phyloP scores from a whole-genome alignment of 306 rosid genomes.

The Ormosia emarginata region DNA sequence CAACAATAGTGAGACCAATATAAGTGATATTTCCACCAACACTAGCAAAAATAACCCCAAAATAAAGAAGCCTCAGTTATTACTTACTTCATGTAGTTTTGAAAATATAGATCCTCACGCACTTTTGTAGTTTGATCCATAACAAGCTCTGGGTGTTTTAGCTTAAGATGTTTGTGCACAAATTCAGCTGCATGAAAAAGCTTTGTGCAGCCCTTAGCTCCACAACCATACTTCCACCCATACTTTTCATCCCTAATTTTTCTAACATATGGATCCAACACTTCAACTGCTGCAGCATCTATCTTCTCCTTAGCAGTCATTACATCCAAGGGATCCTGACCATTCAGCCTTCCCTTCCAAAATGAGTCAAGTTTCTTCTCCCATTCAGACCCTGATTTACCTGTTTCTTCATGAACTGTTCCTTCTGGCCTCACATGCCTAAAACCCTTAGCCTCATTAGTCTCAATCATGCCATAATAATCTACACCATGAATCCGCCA shows the following conservation, averaged over 20 bases:
- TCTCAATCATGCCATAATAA: slow-evolving; percentile 94
- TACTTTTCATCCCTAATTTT: slow-evolving; percentile 98
- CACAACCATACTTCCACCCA: slow-evolving; percentile 99
- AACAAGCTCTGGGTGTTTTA: slow-evolving; percentile 87
- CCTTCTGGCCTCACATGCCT: slow-evolving; percentile 86
- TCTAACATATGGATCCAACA: slow-evolving; percentile 82
- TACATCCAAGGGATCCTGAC: slow-evolving; percentile 91
- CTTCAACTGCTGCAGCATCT: slow-evolving; percentile 85
- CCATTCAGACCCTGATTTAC: slow-evolving; percentile 77
- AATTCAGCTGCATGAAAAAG: slow-evolving; percentile 97
- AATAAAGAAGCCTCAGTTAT: neutral
- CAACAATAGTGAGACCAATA: slow-evolving; percentile 27
- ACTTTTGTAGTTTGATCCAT: slow-evolving; percentile 78
- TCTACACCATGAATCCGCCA: slow-evolving; percentile 96
- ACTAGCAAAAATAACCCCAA: neutral
- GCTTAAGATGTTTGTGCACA: slow-evolving; percentile 91
- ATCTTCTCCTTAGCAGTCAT: slow-evolving; percentile 97
- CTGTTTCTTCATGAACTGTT: slow-evolving; percentile 39
- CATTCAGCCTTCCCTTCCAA: slow-evolving; percentile 84
- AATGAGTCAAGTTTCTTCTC: slow-evolving; percentile 78
- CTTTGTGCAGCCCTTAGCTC: slow-evolving; percentile 99
- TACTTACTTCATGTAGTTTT: slow-evolving; percentile 95
- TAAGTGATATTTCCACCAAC: slow-evolving; percentile 29
- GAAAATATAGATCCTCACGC: slow-evolving; percentile 86
- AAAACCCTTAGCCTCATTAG: slow-evolving; percentile 79